Conservation (phyloP, 148 eudicot genomes). For the Camellia japonica region DNA sequence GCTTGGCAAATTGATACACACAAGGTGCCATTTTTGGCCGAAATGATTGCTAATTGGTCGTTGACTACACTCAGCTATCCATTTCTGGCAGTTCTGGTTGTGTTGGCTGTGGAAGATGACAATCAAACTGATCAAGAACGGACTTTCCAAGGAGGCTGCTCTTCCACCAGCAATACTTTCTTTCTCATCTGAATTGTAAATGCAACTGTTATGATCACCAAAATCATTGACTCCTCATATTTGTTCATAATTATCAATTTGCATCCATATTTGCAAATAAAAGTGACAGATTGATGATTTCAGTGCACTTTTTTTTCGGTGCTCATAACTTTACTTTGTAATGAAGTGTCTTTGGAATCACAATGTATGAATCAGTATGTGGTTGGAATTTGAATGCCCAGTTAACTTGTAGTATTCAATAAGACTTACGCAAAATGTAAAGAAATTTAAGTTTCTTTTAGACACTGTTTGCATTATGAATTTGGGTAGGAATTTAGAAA, state of each 20-base stretch:
- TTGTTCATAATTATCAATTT: too few relatives aligned
- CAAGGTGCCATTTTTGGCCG: conserved; percentile 52
- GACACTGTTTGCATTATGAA: too few relatives aligned
- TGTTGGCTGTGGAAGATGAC: conserved; percentile 76
- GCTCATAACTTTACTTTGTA: neutral
- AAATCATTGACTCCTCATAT: too few relatives aligned
- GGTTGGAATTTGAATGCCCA: neutral
- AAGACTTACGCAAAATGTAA: too few relatives aligned
- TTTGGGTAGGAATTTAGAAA: too few relatives aligned
- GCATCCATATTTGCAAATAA: too few relatives aligned
- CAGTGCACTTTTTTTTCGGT: too few relatives aligned
- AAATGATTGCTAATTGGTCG: conserved; percentile 70
- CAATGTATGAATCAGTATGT: neutral
- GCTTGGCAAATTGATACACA: conserved; percentile 93
- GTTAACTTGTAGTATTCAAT: too few relatives aligned
- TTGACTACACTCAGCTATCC: conserved; percentile 80
- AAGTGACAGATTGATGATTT: too few relatives aligned
- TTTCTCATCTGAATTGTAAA: too few relatives aligned
- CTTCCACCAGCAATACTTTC: conserved; percentile 9
- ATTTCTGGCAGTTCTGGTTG: conserved; percentile 53
- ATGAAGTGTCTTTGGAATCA: neutral
- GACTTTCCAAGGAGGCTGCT: conserved; percentile 25
- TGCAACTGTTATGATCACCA: too few relatives aligned
- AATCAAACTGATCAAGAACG: conserved; percentile 19
- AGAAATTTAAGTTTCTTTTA: too few relatives aligned